Percentiles rank a stretch among this genome's conserved stretches.
These are phyloP conservation scores for Eucalyptus virginea DNA, from an alignment of 345 rosid genomes.

Conservation along the genomic window DNA sequence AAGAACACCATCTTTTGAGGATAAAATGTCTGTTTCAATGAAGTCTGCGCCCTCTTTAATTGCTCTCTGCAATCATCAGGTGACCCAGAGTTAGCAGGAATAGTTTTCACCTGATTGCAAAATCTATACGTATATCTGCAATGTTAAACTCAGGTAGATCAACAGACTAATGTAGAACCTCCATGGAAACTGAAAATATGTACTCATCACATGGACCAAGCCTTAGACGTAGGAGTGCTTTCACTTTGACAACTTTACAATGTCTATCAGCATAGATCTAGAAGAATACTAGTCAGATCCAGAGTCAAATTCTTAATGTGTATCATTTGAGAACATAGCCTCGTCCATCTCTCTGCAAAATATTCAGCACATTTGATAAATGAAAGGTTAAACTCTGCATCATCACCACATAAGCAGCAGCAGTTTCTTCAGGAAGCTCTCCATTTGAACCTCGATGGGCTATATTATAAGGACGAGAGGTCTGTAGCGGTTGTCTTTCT, in stretches of 20 bases:
- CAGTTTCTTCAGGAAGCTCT: slow-evolving; percentile 91
- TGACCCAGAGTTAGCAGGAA: neutral
- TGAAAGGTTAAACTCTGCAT: neutral
- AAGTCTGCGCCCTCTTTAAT: slow-evolving; percentile 94
- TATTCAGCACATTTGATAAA: neutral
- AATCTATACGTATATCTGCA: neutral
- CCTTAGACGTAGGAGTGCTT: neutral
- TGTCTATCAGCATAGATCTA: neutral
- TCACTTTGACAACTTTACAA: neutral
- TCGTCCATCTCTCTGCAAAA: neutral
- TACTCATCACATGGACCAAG: neutral
- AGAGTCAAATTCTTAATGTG: neutral
- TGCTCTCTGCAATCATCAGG: slow-evolving; percentile 55
- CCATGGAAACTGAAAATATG: neutral
- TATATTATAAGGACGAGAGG: slow-evolving; percentile 80
- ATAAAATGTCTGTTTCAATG: slow-evolving; percentile 75
- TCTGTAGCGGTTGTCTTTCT: slow-evolving; percentile 52
- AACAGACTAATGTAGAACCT: neutral
- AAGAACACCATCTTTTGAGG: slow-evolving; percentile 79
- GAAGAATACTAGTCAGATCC: neutral
- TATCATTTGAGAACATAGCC: neutral
- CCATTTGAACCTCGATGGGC: slow-evolving; percentile 97
- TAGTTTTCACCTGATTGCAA: neutral
- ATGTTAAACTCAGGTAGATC: neutral
- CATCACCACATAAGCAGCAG: slow-evolving; percentile 68